Percentiles rank a stretch among this genome's conserved stretches.
These are phyloP conservation scores for Trichoderma citrinoviride DNA, from an alignment of 2,329 filamentous ascomycete species.

Conservation along the genomic window DNA sequence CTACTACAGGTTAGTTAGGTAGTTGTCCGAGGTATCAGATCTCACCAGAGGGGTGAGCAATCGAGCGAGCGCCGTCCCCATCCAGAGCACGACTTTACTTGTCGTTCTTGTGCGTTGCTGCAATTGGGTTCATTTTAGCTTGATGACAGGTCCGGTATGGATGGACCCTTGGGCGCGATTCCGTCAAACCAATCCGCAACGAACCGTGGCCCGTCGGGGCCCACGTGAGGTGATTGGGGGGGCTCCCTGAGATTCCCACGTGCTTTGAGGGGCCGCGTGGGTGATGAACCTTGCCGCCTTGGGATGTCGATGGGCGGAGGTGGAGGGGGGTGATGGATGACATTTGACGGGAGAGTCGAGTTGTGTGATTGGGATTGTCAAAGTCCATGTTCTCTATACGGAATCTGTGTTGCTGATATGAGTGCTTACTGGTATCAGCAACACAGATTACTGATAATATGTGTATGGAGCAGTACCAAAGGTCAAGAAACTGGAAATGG, in stretches of 20 bases:
- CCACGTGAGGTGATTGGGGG: not conserved
- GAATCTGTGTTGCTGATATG: not conserved
- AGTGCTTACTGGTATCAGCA: too few species aligned
- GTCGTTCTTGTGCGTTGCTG: not conserved
- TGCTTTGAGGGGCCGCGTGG: slow-evolving; percentile 11
- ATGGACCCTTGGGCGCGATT: not conserved
- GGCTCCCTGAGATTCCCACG: slow-evolving; percentile 18
- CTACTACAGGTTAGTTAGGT: not conserved
- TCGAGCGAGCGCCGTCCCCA: not conserved
- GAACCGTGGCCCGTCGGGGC: not conserved
- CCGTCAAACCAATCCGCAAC: slow-evolving; percentile 1
- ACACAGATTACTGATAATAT: too few species aligned
- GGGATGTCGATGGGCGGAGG: slow-evolving; percentile 4
- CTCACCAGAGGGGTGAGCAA: not conserved
- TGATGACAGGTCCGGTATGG: not conserved
- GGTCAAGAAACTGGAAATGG: not conserved
- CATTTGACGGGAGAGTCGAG: not conserved
- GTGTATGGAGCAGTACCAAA: not conserved
- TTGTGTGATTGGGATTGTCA: not conserved
- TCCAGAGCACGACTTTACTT: not conserved
- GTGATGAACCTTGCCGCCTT: slow-evolving; percentile 14
- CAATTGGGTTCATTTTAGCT: too few species aligned
- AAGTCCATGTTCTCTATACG: too few species aligned
- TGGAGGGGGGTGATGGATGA: not conserved
- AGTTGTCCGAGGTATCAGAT: not conserved